These are phyloP conservation scores for Elsinoe arachidis DNA, from an alignment of 2,329 filamentous ascomycete genomes.

Conservation along the genomic window DNA sequence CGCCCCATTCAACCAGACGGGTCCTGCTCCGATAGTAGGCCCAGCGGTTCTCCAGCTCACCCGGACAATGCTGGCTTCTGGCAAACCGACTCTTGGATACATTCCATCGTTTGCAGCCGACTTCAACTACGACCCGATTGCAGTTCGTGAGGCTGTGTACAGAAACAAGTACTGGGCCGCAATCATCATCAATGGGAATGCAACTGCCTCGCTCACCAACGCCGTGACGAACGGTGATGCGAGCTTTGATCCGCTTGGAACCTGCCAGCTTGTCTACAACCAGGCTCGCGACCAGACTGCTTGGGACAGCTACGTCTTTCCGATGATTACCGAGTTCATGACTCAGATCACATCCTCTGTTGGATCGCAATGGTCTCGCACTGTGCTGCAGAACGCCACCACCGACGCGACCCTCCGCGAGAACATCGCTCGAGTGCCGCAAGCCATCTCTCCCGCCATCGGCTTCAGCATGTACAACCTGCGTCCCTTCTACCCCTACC, in stretches of 20 bases:
- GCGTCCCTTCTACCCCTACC: conserved; percentile 49
- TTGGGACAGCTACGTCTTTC: conserved; percentile 45
- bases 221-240: conserved; percentile 48
- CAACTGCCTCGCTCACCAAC: conserved; percentile 48
- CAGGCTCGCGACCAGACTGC: conserved; percentile 50
- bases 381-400: conserved; percentile 33
- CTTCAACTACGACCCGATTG: conserved; percentile 48
- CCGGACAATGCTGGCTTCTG: conserved; percentile 34
- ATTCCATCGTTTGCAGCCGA: conserved; percentile 39
- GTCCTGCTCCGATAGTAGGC: conserved; percentile 46
- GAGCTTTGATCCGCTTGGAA: conserved; percentile 52
- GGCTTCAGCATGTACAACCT: conserved; percentile 50
- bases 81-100: conserved; percentile 42
- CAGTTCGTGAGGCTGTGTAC: conserved; percentile 51
- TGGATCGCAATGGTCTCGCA: conserved; percentile 37
- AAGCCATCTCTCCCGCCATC: conserved; percentile 48
- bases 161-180: conserved; percentile 53
- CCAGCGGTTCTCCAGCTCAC: conserved; percentile 43
- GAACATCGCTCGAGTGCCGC: conserved; percentile 41
- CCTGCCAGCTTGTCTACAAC: conserved; percentile 48
- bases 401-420: conserved; percentile 31
- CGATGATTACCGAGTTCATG: conserved; percentile 42
- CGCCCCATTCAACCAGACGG: conserved; percentile 40
- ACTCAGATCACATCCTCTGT: conserved; percentile 41
- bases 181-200: conserved; percentile 54